Evolutionary conservation across 768 basidiomycete genomes (phyloP).

Genomic region (Hericium rajendrae): DNA sequence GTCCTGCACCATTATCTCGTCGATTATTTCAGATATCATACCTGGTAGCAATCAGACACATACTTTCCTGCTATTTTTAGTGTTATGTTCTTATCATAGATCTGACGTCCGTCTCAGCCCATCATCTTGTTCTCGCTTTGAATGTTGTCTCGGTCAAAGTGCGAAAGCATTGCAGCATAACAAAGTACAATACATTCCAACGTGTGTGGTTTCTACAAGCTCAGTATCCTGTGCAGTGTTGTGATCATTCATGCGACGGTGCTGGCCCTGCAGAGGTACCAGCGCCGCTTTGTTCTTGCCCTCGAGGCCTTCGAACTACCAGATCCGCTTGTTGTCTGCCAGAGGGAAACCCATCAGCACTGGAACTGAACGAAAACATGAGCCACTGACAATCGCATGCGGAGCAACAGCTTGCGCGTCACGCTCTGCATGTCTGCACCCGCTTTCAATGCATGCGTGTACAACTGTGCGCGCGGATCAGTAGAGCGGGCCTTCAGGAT

Average conservation of each 20-base stretch:
- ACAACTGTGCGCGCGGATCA: conserved; percentile 71
- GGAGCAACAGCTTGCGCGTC: conserved; percentile 70
- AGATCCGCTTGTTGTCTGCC: conserved; percentile 74
- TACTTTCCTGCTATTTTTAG: not conserved
- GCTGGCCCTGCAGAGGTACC: not conserved
- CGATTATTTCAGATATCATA: not conserved
- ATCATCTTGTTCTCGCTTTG: not conserved
- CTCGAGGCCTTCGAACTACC: conserved; percentile 51
- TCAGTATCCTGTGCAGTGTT: too few species aligned
- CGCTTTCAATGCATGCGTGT: conserved; percentile 62
- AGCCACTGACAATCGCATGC: conserved; percentile 68
- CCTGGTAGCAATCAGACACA: not conserved
- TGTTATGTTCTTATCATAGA: not conserved
- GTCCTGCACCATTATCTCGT: not conserved
- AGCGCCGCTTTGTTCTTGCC: conserved; percentile 15
- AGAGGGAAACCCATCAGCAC: not conserved
- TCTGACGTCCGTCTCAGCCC: not conserved
- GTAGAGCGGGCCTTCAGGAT: conserved; percentile 73
- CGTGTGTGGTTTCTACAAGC: too few species aligned
- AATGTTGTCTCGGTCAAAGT: not conserved
- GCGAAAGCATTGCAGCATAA: not conserved
- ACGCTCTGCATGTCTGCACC: conserved; percentile 63
- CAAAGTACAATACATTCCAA: not conserved
- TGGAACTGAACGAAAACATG: not conserved
- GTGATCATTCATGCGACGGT: not conserved